phyloP scores from a whole-genome alignment of 2,329 filamentous ascomycete genomes.

The Boeremia exigua region DNA sequence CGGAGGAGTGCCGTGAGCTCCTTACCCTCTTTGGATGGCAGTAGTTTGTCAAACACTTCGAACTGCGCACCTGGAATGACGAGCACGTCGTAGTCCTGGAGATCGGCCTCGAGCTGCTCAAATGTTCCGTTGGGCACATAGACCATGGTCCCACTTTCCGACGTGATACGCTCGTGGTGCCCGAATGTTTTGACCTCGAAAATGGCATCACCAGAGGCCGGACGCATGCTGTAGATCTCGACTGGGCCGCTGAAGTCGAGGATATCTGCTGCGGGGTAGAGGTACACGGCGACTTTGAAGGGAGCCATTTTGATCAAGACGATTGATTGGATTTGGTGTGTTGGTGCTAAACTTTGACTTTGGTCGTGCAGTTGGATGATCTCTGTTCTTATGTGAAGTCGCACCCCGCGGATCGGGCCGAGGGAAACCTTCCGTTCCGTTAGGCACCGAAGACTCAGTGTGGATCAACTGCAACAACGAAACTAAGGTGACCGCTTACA shows the following conservation, averaged over 20 bases:
- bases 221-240: conserved; percentile 45
- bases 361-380: background rate
- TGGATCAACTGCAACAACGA: background rate
- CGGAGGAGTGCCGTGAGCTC: conserved; percentile 26
- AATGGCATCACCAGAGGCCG: conserved; percentile 31
- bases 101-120: conserved; percentile 29
- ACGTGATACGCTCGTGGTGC: conserved; percentile 29
- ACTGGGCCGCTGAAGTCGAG: conserved; percentile 51
- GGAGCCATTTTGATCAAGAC: conserved; percentile 20
- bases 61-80: conserved; percentile 48
- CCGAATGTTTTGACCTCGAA: conserved; percentile 48
- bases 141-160: conserved; percentile 32
- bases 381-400: background rate
- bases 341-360: background rate
- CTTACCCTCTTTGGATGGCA: conserved; percentile 27
- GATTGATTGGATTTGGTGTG: background rate
- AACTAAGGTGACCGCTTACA: background rate
- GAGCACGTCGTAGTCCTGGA: conserved; percentile 48
- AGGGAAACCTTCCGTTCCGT: conserved; percentile 2
- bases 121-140: conserved; percentile 43
- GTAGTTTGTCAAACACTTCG: conserved; percentile 31
- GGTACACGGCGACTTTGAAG: conserved; percentile 48
- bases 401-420: conserved; percentile 4
- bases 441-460: background rate
- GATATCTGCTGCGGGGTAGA: conserved; percentile 49